A percentile compares a stretch with the other conserved stretches of the same genome.
These are phyloP conservation scores for Malassezia sympodialis DNA, from an alignment of 1,284 basidiomycete species.

Conservation along the genomic window DNA sequence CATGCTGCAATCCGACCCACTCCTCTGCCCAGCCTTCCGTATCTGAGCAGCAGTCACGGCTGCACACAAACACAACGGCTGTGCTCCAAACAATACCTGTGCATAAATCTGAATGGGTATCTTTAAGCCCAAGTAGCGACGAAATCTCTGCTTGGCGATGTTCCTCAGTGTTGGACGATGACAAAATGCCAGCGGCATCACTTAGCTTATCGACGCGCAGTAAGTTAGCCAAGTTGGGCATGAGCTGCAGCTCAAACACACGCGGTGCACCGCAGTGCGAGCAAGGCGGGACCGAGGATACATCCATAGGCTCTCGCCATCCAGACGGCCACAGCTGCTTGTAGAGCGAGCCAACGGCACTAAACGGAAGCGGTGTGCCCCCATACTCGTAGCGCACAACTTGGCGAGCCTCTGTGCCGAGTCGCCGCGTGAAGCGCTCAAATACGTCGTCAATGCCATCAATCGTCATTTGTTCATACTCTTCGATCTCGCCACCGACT, in stretches of 20 bases:
- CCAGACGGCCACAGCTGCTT: slow-evolving; percentile 30
- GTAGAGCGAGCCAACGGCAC: slow-evolving; percentile 27
- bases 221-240: slow-evolving; percentile 45
- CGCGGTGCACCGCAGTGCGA: slow-evolving; percentile 27
- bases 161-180: slow-evolving; percentile 18
- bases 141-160: slow-evolving; percentile 29
- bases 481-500: slow-evolving; percentile 24
- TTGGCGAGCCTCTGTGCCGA: slow-evolving; percentile 31
- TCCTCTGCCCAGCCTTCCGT: slow-evolving; percentile 35
- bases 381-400: slow-evolving; percentile 44
- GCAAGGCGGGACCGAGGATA: slow-evolving; percentile 26
- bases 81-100: slow-evolving; percentile 42
- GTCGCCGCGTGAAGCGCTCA: slow-evolving; percentile 38
- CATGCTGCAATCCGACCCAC: slow-evolving; percentile 29
- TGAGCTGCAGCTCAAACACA: slow-evolving; percentile 45
- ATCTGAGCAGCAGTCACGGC: slow-evolving; percentile 27
- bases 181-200: not conserved
- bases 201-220: slow-evolving; percentile 24
- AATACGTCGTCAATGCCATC: slow-evolving; percentile 39
- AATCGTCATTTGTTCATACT: slow-evolving; percentile 38
- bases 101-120: slow-evolving; percentile 4
- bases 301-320: not conserved
- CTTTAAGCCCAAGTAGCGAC: slow-evolving; percentile 23
- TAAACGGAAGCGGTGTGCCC: slow-evolving; percentile 36
- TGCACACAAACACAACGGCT: slow-evolving; percentile 39